Evolutionary conservation across 176 grass and related monocot genomes (phyloP).

Genomic region (sorghum (Sorghum bicolor)): Sorghum_bicolor_NCBIv3 NC_012870.2:14314501-14315000

Average conservation of each 20-base stretch:
- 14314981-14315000: slow-evolving; percentile 28
- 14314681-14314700: slow-evolving; percentile 44
- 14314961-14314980: slow-evolving; percentile 43
- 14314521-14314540: slow-evolving; percentile 46
- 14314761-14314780: slow-evolving; percentile 42
- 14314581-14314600: slow-evolving; percentile 44
- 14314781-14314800: slow-evolving; percentile 39
- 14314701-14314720: slow-evolving; percentile 46
- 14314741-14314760: slow-evolving; percentile 50
- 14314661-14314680: slow-evolving; percentile 34
- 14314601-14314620: slow-evolving; percentile 39
- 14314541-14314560: slow-evolving; percentile 44
- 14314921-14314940: slow-evolving; percentile 35
- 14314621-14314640: slow-evolving; percentile 34
- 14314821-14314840: slow-evolving; percentile 42
- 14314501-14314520: slow-evolving; percentile 49
- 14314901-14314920: slow-evolving; percentile 44
- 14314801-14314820: slow-evolving; percentile 41
- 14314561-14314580: slow-evolving; percentile 42
- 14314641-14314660: slow-evolving; percentile 43
- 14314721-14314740: slow-evolving; percentile 32
- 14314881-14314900: slow-evolving; percentile 43
- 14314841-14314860: slow-evolving; percentile 34
- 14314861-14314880: slow-evolving; percentile 52
- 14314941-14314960: slow-evolving; percentile 36